Evolutionary conservation across 2,329 filamentous ascomycete species (phyloP).

Genomic region (Colletotrichum filicis): DNA sequence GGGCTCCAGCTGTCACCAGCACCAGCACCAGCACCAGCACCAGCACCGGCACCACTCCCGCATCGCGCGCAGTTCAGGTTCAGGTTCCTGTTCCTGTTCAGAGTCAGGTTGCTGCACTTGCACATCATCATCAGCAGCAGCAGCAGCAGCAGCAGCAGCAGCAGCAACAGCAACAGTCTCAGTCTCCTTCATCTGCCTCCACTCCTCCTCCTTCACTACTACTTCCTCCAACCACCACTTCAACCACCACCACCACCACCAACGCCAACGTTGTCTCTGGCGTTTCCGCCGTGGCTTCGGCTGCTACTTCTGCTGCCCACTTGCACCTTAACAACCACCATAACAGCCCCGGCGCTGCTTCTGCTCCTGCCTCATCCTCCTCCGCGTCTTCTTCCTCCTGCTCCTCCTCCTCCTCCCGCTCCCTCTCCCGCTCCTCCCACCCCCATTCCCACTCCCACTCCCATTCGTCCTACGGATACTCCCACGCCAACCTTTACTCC

Average conservation of each 20-base stretch:
- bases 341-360: conserved; percentile 22
- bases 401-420: conserved; percentile 6
- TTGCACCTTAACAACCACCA: background rate
- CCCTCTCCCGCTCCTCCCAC: conserved; percentile 24
- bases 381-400: conserved; percentile 14
- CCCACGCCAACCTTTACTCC: background rate
- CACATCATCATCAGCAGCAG: background rate
- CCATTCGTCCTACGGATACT: conserved; percentile 26
- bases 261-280: background rate
- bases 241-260: background rate
- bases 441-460: conserved; percentile 26
- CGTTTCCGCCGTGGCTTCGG: background rate
- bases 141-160: too few species aligned
- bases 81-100: background rate
- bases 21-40: too few species aligned
- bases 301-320: conserved; percentile 2
- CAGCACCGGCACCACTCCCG: too few species aligned
- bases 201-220: background rate
- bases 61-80: background rate
- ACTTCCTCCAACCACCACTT: background rate
- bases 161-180: background rate
- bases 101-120: background rate
- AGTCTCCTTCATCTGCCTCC: background rate
- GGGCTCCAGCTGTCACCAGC: background rate
- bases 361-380: conserved; percentile 1